Base-by-base conservation (phyloP, 2,329 filamentous ascomycete genomes). In the Rutstroemia sp. region DNA sequence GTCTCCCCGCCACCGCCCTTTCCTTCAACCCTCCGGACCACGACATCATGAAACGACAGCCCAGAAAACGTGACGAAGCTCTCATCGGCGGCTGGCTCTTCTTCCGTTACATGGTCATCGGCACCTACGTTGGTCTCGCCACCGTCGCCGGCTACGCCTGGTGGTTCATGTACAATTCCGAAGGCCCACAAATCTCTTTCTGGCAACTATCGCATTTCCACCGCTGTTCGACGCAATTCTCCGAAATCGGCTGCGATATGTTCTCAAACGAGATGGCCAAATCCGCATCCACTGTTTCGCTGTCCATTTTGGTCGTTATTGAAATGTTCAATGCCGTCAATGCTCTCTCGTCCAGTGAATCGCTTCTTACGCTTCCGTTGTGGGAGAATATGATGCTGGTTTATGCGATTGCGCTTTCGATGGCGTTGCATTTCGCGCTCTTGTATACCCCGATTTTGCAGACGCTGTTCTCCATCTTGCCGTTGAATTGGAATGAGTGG, bases 241-340 rank as follows among this genome's bases (percentile, higher is more conserved):
- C 91, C 0, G 86, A 92, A 66, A 89, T 97, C 66, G 92, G 90
- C 53, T 99, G 94, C 74, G 76, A 84, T 60, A 97, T 99, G 81
- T 99, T 99, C 75, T 75, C 80, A 62, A 87, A 96, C 68, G 81
- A 90, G 62, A 87, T 88, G 78, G 84, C 92, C 64, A 92, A 92
- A 73, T 83, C 92, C 5, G 94, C 91, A 2, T 96, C 91, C 19
- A 99, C 94, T 1, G 85, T 99, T 27, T 96, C 91, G 6, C 80
- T 99, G 59, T 95, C 89, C 3, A 88, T 88, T 67, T 80, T 99
- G 17, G 94, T 99, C 47, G 91, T 96, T 59, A 97, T 99, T 68
- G 94, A 99, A 76, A 99, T 99, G 94, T 82, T 99, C 70, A 99
- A 99, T 74, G 94, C 94, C 65, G 92, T 97, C 87, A 99, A 99